Percentiles rank a stretch among this genome's conserved stretches.
Conservation (phyloP, 768 basidiomycete species). For the Crepidotus variabilis region DNA sequence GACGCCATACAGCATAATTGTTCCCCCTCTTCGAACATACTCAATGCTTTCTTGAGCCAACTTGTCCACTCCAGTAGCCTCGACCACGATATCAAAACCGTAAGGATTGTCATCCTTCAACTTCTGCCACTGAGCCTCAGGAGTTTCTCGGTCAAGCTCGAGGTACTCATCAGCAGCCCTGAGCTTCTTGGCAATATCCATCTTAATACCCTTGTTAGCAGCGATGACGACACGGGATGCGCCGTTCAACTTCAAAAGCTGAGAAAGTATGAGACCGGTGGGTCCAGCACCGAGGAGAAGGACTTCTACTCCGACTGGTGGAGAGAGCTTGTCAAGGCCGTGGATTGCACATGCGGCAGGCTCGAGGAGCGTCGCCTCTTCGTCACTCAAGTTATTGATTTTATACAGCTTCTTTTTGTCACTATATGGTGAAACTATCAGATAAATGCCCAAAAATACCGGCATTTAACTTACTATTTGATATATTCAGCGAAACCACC, state of each 20-base stretch:
- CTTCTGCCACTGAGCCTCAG: slow-evolving; percentile 75
- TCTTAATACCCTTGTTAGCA: slow-evolving; percentile 89
- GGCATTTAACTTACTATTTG: slow-evolving; percentile 54
- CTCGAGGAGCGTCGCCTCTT: slow-evolving; percentile 85
- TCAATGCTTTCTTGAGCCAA: slow-evolving; percentile 87
- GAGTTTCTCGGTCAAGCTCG: slow-evolving; percentile 74
- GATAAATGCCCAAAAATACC: neutral
- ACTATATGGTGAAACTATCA: slow-evolving; percentile 13
- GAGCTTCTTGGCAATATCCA: slow-evolving; percentile 77
- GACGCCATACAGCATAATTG: slow-evolving; percentile 86
- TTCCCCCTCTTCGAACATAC: slow-evolving; percentile 83
- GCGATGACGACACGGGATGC: slow-evolving; percentile 79
- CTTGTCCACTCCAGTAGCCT: slow-evolving; percentile 72
- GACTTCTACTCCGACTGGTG: slow-evolving; percentile 80
- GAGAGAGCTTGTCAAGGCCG: slow-evolving; percentile 83
- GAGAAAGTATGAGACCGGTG: slow-evolving; percentile 85
- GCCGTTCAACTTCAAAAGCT: slow-evolving; percentile 84
- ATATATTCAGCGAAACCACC: slow-evolving; percentile 93
- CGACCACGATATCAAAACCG: slow-evolving; percentile 84
- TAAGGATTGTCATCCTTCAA: slow-evolving; percentile 80
- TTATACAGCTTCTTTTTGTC: slow-evolving; percentile 77
- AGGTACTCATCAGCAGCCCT: slow-evolving; percentile 83
- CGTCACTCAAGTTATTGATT: slow-evolving; percentile 82
- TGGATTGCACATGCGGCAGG: slow-evolving; percentile 91
- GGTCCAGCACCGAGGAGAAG: slow-evolving; percentile 89